phyloP scores from a whole-genome alignment of 805 yeast genomes.

The Metschnikowia baotianmanensis region DNA sequence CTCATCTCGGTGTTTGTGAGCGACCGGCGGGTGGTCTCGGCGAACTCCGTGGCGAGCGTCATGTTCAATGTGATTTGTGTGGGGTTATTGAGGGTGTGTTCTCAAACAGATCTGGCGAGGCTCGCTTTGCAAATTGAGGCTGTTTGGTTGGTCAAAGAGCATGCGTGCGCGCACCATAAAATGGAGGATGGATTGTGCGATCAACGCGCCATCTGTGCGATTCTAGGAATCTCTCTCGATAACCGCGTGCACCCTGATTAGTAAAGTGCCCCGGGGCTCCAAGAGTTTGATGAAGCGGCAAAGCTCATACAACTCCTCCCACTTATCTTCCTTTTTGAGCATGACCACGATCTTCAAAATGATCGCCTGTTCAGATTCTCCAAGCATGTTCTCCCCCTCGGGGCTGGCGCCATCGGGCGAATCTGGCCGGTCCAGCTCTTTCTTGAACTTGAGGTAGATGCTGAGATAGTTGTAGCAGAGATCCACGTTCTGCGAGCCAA shows the following conservation, averaged over 20 bases:
- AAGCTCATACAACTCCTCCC: constrained; percentile 55
- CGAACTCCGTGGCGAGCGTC: constrained; percentile 80
- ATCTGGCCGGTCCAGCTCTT: constrained; percentile 22
- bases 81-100: not conserved
- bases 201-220: not conserved
- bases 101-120: too few species aligned
- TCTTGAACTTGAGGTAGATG: constrained; percentile 50
- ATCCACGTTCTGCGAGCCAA: constrained; percentile 41
- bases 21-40: constrained; percentile 73
- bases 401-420: constrained; percentile 4
- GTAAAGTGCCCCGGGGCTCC: constrained; percentile 39
- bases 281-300: constrained; percentile 52
- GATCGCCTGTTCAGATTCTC: constrained; percentile 36
- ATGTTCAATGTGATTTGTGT: constrained; percentile 19
- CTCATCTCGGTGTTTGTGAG: constrained; percentile 60
- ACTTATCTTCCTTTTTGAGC: constrained; percentile 39
- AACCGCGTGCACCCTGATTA: constrained; percentile 12
- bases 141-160: constrained; percentile 19
- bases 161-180: constrained; percentile 16
- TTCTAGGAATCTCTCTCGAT: not conserved
- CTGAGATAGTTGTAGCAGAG: constrained; percentile 52
- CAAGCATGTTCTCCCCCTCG: constrained; percentile 6
- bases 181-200: not conserved
- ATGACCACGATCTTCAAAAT: constrained; percentile 44
- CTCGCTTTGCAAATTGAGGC: constrained; percentile 14